Base-by-base conservation (phyloP, 176 grass and related monocot species). In the Guadua angustifolia region DNA sequence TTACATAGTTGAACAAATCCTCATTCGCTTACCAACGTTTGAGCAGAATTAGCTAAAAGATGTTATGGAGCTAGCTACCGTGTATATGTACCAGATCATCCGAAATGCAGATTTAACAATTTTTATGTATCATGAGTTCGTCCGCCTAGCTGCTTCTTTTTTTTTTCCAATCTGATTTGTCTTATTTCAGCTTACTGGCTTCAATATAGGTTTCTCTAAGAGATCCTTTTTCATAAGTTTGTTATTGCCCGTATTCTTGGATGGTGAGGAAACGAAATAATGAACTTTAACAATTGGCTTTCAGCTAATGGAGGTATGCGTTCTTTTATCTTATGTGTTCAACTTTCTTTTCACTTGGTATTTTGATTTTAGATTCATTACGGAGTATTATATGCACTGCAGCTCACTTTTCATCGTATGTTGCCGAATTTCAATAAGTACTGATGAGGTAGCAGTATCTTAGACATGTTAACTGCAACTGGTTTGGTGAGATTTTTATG, bases 261-360 rank as follows among this genome's bases (percentile, higher is more conserved):
- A 85, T 99, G 96, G 96, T 99, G 96, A 93, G 91, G 96, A 47
- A 99, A 99, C 70, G 96, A 93, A 85, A 99, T 99, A 88, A 99
- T 99, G 96, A 99, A n/a, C n/a, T 99, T 90, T 99, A 71, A 95
- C 96, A 72, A 94, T 99, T 83, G 96, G 96, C 15, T 99, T 99
- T 58, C 93, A 99, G 73, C 76, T 99, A 87, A 99, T 99, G 96
- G 96, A 99, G 91, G 96, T 95, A 49, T 68, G 46, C 0, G 29
- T 17, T 33, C 22, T 51, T 83, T 82, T 32, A 19, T 38, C 72
- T 80, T 78, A 46, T 46, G 21, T 74, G 4, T 22, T 78, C 50
- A 55, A 38, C 70, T 88, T 77, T 4, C n/a, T 82, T 89, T 79
- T 67, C 9, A 46, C 38, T 10, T 86, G 73, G 39, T 45, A 49